Conservation (phyloP, 179 eudicot species). For the Beta macrorhiza region DNA sequence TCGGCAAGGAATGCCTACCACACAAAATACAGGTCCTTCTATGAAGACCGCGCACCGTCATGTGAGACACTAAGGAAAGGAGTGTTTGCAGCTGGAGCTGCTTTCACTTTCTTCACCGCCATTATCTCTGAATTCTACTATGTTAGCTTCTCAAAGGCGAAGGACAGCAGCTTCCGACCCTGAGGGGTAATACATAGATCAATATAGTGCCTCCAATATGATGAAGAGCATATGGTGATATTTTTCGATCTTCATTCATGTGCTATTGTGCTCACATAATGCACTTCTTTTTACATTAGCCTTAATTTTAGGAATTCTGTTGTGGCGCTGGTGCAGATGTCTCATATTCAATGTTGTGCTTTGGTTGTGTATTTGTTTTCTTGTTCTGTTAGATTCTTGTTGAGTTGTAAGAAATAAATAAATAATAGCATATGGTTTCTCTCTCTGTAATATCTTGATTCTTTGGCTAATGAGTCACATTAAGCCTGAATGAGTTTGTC, state of each 20-base stretch:
- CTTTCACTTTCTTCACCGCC: conserved; percentile 67
- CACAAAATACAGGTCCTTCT: conserved; percentile 49
- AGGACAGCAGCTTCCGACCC: conserved; percentile 37
- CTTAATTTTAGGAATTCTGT: conserved; percentile 6
- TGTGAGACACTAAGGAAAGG: conserved; percentile 87
- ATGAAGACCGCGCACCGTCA: conserved; percentile 51
- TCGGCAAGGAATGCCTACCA: conserved; percentile 80
- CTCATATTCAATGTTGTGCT: background rate
- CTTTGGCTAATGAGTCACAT: background rate
- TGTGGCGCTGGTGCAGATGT: conserved; percentile 9
- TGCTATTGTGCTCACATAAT: background rate
- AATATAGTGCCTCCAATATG: background rate
- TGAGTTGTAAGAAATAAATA: conserved; percentile 1
- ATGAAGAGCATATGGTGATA: background rate
- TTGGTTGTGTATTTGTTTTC: background rate
- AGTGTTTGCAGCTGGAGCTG: conserved; percentile 89
- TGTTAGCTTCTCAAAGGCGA: conserved; percentile 56
- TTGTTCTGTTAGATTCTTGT: conserved; percentile 5
- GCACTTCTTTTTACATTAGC: background rate
- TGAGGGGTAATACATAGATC: conserved; percentile 11
- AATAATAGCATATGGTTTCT: background rate
- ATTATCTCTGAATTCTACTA: conserved; percentile 71
- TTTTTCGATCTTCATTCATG: conserved; percentile 15
- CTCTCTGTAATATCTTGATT: background rate
- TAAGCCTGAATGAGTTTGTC: no score